Evolutionary conservation across 2,329 filamentous ascomycete species (phyloP), one percentile per base, ranked within the genome.

Genomic region (Botrytis deweyae): DNA sequence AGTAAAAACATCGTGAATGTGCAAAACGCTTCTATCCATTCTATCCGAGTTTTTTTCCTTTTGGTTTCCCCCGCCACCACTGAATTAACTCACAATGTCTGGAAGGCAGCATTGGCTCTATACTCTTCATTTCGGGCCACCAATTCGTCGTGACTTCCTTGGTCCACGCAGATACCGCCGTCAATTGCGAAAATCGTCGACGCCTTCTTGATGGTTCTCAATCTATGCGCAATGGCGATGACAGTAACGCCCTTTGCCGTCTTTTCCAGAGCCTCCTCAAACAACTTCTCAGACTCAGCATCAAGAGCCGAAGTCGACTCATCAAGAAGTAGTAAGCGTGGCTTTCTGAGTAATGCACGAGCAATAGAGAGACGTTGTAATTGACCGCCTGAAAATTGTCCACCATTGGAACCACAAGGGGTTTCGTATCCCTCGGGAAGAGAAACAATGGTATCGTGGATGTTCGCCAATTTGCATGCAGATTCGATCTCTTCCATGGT

Each of bases 261-360:
- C 74, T 82, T 84, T 81, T 92, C 89, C 63, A 94, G 83, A 0
- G 89, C 91, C 38, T 91, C 86, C 72, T 93, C 88, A 36, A 97
- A 86, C 18, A 90, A 82, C 8, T 85, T 84, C 70, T 93, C 91
- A 68, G 88, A 91, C 78, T 90, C 90, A 0, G 89, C 88, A 78
- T 97, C 93, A 2, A 97, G 85, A 4, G 91, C 92, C 62, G 90
- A 93, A 0, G 93, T 97, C 42, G 92, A 92, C 84, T 97, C 93
- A 78, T 97, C 94, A 1, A 97, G 85, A 59, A 97, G 88, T 33
- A 96, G 82, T 3, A 96, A 84, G 58, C 90, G 87, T 0, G 93
- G 93, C 75, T 88, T 87, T 0, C 93, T 87, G 1, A 94, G 87
- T 2, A 96, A 84, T 0, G 93, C 93, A 25, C 93, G 87, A 0